Evolutionary conservation across 768 basidiomycete species (phyloP).

Genomic region (Paxillus involutus): DNA sequence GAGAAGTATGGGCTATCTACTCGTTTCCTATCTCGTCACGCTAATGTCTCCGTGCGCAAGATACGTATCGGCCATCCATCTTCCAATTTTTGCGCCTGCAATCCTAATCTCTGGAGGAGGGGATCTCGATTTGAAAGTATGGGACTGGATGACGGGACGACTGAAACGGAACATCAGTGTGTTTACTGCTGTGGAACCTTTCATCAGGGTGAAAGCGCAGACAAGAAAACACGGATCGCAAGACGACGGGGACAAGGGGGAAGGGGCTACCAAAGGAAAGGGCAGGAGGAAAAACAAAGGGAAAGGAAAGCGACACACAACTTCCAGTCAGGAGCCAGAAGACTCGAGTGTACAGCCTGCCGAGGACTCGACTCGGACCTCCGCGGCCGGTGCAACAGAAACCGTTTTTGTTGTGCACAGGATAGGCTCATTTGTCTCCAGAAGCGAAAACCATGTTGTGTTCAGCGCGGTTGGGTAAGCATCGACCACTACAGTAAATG

Average conservation of each 20-base stretch:
- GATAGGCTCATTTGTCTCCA: slow-evolving; percentile 48
- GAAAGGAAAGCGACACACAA: slow-evolving; percentile 23
- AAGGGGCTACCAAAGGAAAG: slow-evolving; percentile 13
- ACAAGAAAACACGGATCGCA: slow-evolving; percentile 30
- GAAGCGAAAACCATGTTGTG: slow-evolving; percentile 42
- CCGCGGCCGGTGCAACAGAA: slow-evolving; percentile 30
- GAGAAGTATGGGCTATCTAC: slow-evolving; percentile 52
- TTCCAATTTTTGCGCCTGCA: slow-evolving; percentile 47
- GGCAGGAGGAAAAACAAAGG: slow-evolving; percentile 14
- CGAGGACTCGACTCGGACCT: slow-evolving; percentile 15
- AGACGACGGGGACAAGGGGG: slow-evolving; percentile 28
- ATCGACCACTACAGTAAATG: not conserved
- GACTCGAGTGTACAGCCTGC: not conserved
- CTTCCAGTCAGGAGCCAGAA: slow-evolving; percentile 22
- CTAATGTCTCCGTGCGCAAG: slow-evolving; percentile 36
- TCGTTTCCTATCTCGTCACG: not conserved
- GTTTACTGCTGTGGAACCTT: slow-evolving; percentile 45
- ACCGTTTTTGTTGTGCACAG: slow-evolving; percentile 55
- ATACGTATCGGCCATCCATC: slow-evolving; percentile 81
- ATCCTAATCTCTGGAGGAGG: slow-evolving; percentile 86
- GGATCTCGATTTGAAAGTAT: slow-evolving; percentile 71
- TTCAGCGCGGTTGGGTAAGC: slow-evolving; percentile 77
- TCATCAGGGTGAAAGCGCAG: slow-evolving; percentile 36
- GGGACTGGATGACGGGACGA: slow-evolving; percentile 75
- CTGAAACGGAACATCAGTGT: slow-evolving; percentile 54